Conservation (phyloP, 768 basidiomycete species). For the Leccinum subgranulosum region DNA sequence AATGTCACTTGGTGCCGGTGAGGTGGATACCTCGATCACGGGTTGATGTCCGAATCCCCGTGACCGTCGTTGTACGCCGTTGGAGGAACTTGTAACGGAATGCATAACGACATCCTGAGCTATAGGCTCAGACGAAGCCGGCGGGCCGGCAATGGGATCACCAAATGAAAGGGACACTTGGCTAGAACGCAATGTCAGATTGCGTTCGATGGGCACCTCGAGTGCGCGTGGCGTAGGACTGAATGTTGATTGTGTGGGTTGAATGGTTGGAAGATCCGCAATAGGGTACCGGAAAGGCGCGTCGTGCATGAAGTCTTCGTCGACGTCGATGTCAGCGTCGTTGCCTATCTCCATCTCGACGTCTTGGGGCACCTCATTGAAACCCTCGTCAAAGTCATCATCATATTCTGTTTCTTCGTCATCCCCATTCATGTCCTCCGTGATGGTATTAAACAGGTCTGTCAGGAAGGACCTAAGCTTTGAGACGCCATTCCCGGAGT, state of each 20-base stretch:
- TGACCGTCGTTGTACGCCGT: slow-evolving; percentile 37
- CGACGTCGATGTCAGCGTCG: slow-evolving; percentile 41
- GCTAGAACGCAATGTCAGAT: slow-evolving; percentile 23
- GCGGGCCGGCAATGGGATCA: slow-evolving; percentile 1
- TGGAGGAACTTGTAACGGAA: slow-evolving; percentile 34
- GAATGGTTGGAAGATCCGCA: slow-evolving; percentile 9
- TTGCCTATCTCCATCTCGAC: slow-evolving; percentile 35
- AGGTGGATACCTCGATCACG: slow-evolving; percentile 57
- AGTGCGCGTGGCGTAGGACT: slow-evolving; percentile 12
- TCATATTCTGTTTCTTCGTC: slow-evolving; percentile 70
- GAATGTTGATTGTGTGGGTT: slow-evolving; percentile 11
- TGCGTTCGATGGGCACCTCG: slow-evolving; percentile 31
- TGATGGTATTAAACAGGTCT: slow-evolving; percentile 72
- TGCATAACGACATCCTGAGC: slow-evolving; percentile 31
- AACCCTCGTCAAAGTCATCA: slow-evolving; percentile 38
- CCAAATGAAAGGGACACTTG: slow-evolving; percentile 12
- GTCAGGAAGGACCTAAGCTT: slow-evolving; percentile 79
- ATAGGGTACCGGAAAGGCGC: slow-evolving; percentile 27
- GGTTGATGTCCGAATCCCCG: slow-evolving; percentile 50
- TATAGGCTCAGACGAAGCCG: slow-evolving; percentile 3
- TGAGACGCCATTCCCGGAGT: slow-evolving; percentile 86
- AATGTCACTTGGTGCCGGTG: slow-evolving; percentile 61
- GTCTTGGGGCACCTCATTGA: slow-evolving; percentile 28
- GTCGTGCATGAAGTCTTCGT: slow-evolving; percentile 42
- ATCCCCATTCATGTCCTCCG: slow-evolving; percentile 60